A percentile compares a stretch with the other conserved stretches of the same genome.
These are phyloP conservation scores for Termitomyces sp. DNA, from an alignment of 768 basidiomycete genomes.

Conservation along the genomic window DNA sequence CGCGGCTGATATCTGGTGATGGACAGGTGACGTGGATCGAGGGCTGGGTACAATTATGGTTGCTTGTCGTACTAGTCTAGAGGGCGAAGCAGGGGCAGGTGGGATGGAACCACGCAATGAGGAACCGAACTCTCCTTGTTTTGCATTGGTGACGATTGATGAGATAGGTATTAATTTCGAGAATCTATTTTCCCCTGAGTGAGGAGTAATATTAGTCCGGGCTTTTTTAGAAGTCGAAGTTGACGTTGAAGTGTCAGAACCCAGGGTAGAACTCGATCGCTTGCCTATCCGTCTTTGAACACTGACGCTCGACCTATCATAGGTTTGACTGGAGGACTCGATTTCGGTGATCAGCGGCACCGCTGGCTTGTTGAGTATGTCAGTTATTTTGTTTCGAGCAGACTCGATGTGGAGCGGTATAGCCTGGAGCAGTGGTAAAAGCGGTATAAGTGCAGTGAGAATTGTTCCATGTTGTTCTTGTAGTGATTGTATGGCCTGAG, in stretches of 20 bases:
- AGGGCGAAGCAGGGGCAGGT: not conserved
- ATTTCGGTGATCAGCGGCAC: conserved; percentile 2
- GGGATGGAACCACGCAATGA: not conserved
- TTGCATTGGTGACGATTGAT: not conserved
- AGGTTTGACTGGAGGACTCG: conserved; percentile 2
- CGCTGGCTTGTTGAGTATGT: conserved; percentile 20
- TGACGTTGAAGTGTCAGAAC: conserved; percentile 7
- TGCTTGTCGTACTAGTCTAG: conserved; percentile 1
- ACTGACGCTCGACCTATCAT: conserved; percentile 1
- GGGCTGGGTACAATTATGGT: conserved; percentile 2
- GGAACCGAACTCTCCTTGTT: not conserved
- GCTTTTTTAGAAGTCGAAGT: conserved; percentile 10
- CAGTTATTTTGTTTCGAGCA: conserved; percentile 27
- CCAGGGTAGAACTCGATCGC: conserved; percentile 15
- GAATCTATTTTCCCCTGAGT: not conserved
- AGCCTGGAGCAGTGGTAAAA: conserved; percentile 57
- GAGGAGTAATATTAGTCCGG: not conserved
- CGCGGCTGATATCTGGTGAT: not conserved
- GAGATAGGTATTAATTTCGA: not conserved
- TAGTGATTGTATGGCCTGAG: conserved; percentile 50
- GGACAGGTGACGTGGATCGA: not conserved
- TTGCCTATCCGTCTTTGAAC: conserved; percentile 8
- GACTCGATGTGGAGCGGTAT: conserved; percentile 53
- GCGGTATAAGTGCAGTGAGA: conserved; percentile 47
- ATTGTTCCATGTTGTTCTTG: conserved; percentile 60